Conservation (phyloP, 805 yeast species). For the Maudiozyma bulderi region DNA sequence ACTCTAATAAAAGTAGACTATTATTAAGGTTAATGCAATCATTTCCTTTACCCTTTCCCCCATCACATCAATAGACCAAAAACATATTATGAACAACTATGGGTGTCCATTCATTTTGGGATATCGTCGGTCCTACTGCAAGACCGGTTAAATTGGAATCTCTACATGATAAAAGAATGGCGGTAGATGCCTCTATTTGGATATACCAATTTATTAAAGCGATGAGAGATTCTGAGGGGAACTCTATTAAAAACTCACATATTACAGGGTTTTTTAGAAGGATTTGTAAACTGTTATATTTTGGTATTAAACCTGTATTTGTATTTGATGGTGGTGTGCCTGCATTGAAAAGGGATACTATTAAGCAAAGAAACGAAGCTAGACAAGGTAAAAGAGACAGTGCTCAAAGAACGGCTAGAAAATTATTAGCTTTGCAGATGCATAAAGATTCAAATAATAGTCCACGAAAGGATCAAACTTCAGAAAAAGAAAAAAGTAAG, state of each 20-base stretch:
- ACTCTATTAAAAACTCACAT: constrained; percentile 68
- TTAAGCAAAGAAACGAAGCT: constrained; percentile 59
- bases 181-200: constrained; percentile 99
- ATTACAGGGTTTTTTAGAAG: constrained; percentile 93
- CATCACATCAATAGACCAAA: not conserved
- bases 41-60: too few relatives aligned
- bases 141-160: constrained; percentile 85
- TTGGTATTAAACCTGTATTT: constrained; percentile 82
- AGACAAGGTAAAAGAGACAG: constrained; percentile 65
- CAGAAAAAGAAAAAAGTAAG: not conserved
- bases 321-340: constrained; percentile 97
- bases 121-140: constrained; percentile 78
- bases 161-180: constrained; percentile 64
- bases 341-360: constrained; percentile 66
- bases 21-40: not conserved
- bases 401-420: constrained; percentile 67
- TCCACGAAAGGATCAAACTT: constrained; percentile 1
- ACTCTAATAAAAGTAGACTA: too few relatives aligned
- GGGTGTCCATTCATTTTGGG: constrained; percentile 98
- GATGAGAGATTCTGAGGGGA: constrained; percentile 78
- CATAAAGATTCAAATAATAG: constrained; percentile 34
- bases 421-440: constrained; percentile 68
- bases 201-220: constrained; percentile 94
- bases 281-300: constrained; percentile 78
- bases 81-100: constrained; percentile 30